These are phyloP conservation scores for Aureobasidium sp. DNA, from an alignment of 2,329 filamentous ascomycete genomes.

Conservation along the genomic window DNA sequence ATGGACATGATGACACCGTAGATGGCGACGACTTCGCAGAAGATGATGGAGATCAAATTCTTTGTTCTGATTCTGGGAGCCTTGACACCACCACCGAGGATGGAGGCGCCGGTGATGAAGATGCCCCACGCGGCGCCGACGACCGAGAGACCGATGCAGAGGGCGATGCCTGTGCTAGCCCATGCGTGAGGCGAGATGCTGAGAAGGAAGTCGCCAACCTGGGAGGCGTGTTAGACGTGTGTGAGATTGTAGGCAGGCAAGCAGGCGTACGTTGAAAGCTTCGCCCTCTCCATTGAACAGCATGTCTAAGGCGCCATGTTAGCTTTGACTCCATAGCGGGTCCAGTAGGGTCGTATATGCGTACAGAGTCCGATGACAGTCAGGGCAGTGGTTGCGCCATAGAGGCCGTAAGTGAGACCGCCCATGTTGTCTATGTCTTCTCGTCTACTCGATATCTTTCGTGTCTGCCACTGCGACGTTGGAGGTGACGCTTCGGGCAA, in stretches of 20 bases:
- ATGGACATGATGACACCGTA: slow-evolving; percentile 99
- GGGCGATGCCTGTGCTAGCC: slow-evolving; percentile 80
- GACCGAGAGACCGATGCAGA: slow-evolving; percentile 93
- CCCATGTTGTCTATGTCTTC: slow-evolving; percentile 19
- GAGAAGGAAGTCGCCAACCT: slow-evolving; percentile 91
- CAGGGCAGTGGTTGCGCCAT: slow-evolving; percentile 28
- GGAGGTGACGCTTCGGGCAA: slow-evolving; percentile 8
- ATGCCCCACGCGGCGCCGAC: slow-evolving; percentile 99
- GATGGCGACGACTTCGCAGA: slow-evolving; percentile 99
- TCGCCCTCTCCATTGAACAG: slow-evolving; percentile 96
- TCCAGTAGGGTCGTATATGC: slow-evolving; percentile 12
- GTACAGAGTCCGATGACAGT: slow-evolving; percentile 32
- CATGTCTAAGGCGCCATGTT: slow-evolving; percentile 61
- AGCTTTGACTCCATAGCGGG: slow-evolving; percentile 17
- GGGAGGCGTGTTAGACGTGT: slow-evolving; percentile 15
- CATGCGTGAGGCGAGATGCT: slow-evolving; percentile 89
- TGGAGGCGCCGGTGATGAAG: slow-evolving; percentile 95
- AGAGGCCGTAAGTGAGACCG: slow-evolving; percentile 29
- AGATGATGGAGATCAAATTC: slow-evolving; percentile 99
- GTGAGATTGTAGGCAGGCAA: not conserved
- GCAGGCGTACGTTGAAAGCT: slow-evolving; percentile 72
- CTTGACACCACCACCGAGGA: slow-evolving; percentile 91
- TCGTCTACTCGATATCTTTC: not conserved
- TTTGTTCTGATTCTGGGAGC: slow-evolving; percentile 97
- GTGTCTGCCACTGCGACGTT: not conserved